Base-by-base conservation (phyloP, 1,139 yeast species). In the Ogataea hybrid region DNA sequence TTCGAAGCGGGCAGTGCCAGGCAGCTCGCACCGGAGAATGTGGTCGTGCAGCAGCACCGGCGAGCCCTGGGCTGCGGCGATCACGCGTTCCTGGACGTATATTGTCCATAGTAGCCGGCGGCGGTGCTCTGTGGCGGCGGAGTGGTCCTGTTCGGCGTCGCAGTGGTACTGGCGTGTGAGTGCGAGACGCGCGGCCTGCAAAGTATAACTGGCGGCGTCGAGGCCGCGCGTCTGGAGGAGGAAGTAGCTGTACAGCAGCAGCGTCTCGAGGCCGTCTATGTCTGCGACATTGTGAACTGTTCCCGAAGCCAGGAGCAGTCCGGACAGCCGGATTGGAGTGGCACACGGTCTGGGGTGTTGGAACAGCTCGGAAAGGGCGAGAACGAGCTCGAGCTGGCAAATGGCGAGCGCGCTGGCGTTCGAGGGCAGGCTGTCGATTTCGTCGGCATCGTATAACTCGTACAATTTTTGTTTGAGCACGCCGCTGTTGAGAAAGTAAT, bases 61-160 rank as follows among this genome's bases (percentile, higher is more conserved):
- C 25, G 83, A 65, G 0, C 94, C 94, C 5, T 88, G 86, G 54
- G 82, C 84, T 8, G 89, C 81, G 20, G 86, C 77, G 30, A 84
- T 65, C 81, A 83, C 81, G 58, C 92, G 65, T 62, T 84, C 95
- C 55, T 81, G 79, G 81, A 83, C 82, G 62, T 83, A 84, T 3
- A 83, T 85, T 0, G 94, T 84, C 95, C 95, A 85, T 86, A 92
- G 83, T 15, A 85, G 65, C 52, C 95, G 67, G 56, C 92, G 69
- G 48, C 89, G 68, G 59, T 85, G 94, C 51, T 85, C 95, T 38
- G 81, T 62, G 54, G 81, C 86, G 41, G 77, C 68, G 37, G 81
- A 56, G 28, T 67, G 68, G 43, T 76, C 81, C 53, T 75, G 73
- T 43, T 79, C 87, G 4, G 84, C 82, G 62, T 82, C 88, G 1